Evolutionary conservation across 2,329 filamentous ascomycete genomes (phyloP), one percentile per base, ranked within the genome.

Genomic region (Aspergillus udagawae): DNA sequence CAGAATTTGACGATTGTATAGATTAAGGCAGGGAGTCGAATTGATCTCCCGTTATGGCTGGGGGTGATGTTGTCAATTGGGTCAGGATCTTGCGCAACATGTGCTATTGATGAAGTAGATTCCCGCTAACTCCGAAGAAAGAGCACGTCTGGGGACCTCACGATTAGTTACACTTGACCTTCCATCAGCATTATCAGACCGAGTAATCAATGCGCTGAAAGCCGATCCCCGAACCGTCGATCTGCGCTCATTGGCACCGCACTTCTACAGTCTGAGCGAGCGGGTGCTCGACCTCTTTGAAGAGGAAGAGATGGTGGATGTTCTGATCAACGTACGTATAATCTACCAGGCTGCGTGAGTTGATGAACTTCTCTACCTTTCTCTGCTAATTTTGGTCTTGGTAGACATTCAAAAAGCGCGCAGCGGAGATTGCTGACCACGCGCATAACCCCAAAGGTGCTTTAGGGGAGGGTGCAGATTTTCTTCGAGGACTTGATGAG

Each of bases 271-370:
- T 25, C 82, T 97, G 3, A 91, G 90, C 3, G 88, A 90, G 48
- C 84, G 91, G 52, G 92, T 97, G 75, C 80, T 97, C 60, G 92
- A 97, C 58, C 76, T 99, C 0, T 96, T 96, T 60, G 92, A 97
- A 57, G 92, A 96, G 73, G 86, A 97, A 55, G 90, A 91, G 55
- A 83, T 90, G 71, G 82, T 84, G 20, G 86, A 90, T 62, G 85
- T 94, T 21, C 73, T 93, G 64, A 82, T 84, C 55, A 81, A 77
- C 65, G 77, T 79, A 65, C 57, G 70, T 60, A 29, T 48, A 51
- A 17, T 28, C 44, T 21, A 23, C 25, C 14, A 14, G 3, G 9
- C n/a, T 10, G n/a, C 17, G n/a, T 21, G 10, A 12, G 21, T 21
- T 21, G 20, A 21, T 10, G 5, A 17, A 38, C n/a, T 17, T n/a